Evolutionary conservation across 2,329 filamentous ascomycete genomes (phyloP).

Genomic region (Aureobasidium musti): DNA sequence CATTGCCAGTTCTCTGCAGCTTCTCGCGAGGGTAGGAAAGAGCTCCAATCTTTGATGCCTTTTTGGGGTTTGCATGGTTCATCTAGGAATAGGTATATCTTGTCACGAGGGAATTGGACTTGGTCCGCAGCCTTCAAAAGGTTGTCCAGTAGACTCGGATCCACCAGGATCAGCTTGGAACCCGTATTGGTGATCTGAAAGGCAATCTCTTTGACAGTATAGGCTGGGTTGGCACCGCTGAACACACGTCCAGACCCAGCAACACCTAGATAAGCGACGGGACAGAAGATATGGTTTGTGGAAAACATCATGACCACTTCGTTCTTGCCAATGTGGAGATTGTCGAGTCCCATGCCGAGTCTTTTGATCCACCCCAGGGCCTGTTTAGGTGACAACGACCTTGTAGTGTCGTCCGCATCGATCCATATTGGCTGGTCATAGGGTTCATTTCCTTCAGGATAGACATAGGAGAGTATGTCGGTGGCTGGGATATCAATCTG

Average conservation of each 20-base stretch:
- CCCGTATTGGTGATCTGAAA: conserved; percentile 56
- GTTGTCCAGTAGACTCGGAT: conserved; percentile 50
- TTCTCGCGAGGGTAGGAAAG: conserved; percentile 10
- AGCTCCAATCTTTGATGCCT: conserved; percentile 33
- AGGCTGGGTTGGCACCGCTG: conserved; percentile 59
- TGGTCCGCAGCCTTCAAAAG: conserved; percentile 50
- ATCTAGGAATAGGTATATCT: conserved; percentile 56
- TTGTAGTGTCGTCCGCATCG: conserved; percentile 51
- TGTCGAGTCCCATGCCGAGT: conserved; percentile 54
- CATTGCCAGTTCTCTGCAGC: conserved; percentile 46
- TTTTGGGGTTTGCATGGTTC: conserved; percentile 37
- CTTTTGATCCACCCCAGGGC: conserved; percentile 56
- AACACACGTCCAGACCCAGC: conserved; percentile 57
- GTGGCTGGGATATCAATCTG: conserved; percentile 52
- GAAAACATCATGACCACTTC: conserved; percentile 59
- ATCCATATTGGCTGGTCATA: conserved; percentile 57
- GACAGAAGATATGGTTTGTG: conserved; percentile 59
- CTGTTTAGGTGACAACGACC: conserved; percentile 52
- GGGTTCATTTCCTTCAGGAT: conserved; percentile 39
- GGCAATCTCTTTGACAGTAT: conserved; percentile 53
- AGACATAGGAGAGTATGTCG: conserved; percentile 47
- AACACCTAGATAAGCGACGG: conserved; percentile 57
- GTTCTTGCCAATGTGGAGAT: conserved; percentile 49
- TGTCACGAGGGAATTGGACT: conserved; percentile 45
- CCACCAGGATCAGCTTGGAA: conserved; percentile 54